Percentiles rank a stretch among this genome's conserved stretches.
These are phyloP conservation scores for Aureobasidium mangrovei DNA, from an alignment of 2,329 filamentous ascomycete genomes.

Conservation along the genomic window DNA sequence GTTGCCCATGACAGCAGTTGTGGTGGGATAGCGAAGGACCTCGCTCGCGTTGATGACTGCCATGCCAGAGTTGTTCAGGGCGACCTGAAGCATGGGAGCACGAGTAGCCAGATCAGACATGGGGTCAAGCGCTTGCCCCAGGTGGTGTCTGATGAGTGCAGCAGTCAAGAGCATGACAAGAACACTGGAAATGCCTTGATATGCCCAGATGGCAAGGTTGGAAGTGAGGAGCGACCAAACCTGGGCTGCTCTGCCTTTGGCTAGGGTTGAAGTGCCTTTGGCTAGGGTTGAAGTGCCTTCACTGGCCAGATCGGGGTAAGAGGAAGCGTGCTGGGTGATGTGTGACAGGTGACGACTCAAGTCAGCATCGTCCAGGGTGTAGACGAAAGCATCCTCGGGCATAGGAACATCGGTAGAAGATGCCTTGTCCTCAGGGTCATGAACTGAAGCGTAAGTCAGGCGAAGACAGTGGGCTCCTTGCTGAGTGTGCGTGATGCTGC, in stretches of 20 bases:
- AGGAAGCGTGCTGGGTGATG: background rate
- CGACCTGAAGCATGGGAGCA: background rate
- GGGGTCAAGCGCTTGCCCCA: background rate
- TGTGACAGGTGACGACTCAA: slow-evolving; percentile 7
- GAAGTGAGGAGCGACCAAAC: background rate
- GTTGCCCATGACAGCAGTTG: background rate
- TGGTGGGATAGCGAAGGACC: slow-evolving; percentile 7
- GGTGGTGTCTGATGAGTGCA: background rate
- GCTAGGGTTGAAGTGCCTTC: background rate
- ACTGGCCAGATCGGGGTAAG: background rate
- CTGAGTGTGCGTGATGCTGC: background rate
- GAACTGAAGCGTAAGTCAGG: background rate
- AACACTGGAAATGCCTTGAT: background rate
- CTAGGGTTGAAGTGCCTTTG: background rate
- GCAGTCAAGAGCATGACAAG: background rate
- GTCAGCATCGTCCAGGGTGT: background rate
- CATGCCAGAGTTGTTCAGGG: slow-evolving; percentile 4
- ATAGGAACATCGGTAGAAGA: background rate
- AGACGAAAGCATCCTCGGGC: background rate
- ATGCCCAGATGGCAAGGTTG: background rate
- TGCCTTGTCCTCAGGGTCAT: background rate
- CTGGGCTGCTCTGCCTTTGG: background rate
- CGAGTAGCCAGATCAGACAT: background rate
- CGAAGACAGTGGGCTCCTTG: slow-evolving; percentile 2
- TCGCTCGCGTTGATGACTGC: slow-evolving; percentile 3